Percentiles rank a stretch among this genome's conserved stretches.
Conservation (phyloP, 169 alveolate genomes). For the Miamiensis avidus region DNA sequence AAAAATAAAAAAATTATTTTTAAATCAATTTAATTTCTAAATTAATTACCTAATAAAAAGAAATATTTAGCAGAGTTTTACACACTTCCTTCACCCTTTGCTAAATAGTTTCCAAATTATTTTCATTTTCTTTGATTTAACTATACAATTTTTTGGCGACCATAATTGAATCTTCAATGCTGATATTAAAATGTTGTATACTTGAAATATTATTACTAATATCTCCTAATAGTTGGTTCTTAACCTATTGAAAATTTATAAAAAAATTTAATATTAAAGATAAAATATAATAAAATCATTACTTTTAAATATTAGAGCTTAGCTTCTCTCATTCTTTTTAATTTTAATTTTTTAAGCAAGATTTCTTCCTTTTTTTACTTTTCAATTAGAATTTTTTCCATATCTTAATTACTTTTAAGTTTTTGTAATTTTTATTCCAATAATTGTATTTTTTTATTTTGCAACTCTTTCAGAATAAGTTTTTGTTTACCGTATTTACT, state of each 20-base stretch:
- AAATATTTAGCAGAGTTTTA: too few species aligned
- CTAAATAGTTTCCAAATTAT: too few species aligned
- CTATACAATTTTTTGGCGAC: not conserved
- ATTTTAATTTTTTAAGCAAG: not conserved
- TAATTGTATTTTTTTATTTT: too few species aligned
- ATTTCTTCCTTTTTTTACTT: not conserved
- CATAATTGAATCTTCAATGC: not conserved
- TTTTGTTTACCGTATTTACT: not conserved
- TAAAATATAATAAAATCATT: too few species aligned
- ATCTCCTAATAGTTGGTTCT: not conserved
- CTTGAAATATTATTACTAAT: not conserved
- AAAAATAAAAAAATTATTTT: too few species aligned
- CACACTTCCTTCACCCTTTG: not conserved
- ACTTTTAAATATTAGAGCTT: too few species aligned
- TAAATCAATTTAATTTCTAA: too few species aligned
- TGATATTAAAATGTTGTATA: too few species aligned
- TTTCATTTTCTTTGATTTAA: not conserved
- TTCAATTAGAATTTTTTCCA: not conserved
- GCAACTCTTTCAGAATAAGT: not conserved
- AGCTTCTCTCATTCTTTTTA: not conserved
- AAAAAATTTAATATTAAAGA: too few species aligned
- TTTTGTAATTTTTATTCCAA: too few species aligned
- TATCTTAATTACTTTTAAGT: too few species aligned
- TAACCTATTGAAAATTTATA: too few species aligned
- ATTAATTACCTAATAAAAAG: not conserved